A percentile compares a stretch with the other conserved stretches of the same genome.
Evolutionary conservation across 1,139 yeast species (phyloP).

Genomic region (Debaryomyces singareniensis): DNA sequence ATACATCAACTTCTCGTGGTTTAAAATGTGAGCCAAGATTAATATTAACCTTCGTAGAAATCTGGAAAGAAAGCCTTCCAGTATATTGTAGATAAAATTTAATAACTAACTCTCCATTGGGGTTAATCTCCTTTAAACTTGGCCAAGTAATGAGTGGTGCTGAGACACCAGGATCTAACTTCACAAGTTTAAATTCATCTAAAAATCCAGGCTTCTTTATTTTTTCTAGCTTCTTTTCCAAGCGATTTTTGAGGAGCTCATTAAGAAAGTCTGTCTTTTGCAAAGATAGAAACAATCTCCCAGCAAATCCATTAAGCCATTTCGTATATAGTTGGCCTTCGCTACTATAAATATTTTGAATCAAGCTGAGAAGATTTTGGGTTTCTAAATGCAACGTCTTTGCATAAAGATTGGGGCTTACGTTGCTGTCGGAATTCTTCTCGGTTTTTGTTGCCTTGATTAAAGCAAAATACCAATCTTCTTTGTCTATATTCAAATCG

Average conservation of each 20-base stretch:
- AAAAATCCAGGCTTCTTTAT: constrained; percentile 83
- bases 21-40: constrained; percentile 73
- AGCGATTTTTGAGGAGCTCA: constrained; percentile 47
- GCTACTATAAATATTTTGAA: constrained; percentile 71
- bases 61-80: constrained; percentile 68
- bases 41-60: constrained; percentile 72
- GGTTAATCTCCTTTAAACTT: constrained; percentile 58
- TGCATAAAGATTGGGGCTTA: constrained; percentile 47
- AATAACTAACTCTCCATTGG: constrained; percentile 73
- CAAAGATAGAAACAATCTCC: constrained; percentile 70
- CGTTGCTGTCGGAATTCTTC: constrained; percentile 8
- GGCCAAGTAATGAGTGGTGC: constrained; percentile 82
- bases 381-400: constrained; percentile 69
- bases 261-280: constrained; percentile 67
- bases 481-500: constrained; percentile 75
- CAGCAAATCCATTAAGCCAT: constrained; percentile 86
- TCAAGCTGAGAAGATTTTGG: constrained; percentile 62
- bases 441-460: constrained; percentile 62
- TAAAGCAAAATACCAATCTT: constrained; percentile 85
- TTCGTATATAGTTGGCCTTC: constrained; percentile 79
- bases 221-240: constrained; percentile 67
- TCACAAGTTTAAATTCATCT: constrained; percentile 70
- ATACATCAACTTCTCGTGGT: constrained; percentile 69
- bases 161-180: constrained; percentile 69
- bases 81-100: constrained; percentile 58